phyloP scores from a whole-genome alignment of 1,284 basidiomycete species.

The Melampsora larici-populina region DNA sequence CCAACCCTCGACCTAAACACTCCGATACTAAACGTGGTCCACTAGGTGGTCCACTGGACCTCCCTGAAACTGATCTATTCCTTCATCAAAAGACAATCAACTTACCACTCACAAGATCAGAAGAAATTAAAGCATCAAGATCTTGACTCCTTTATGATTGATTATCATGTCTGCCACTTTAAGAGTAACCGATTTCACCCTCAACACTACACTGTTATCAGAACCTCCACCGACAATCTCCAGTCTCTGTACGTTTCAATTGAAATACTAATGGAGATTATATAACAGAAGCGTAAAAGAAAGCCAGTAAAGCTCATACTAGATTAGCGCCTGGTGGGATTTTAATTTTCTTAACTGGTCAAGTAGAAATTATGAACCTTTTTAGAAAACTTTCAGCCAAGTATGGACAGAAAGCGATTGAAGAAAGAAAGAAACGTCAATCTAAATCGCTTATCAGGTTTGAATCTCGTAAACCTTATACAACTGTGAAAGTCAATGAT shows the following conservation, averaged over 20 bases:
- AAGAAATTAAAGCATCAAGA: slow-evolving; percentile 72
- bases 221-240: slow-evolving; percentile 89
- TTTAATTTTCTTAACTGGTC: slow-evolving; percentile 72
- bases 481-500: slow-evolving; percentile 28
- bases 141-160: slow-evolving; percentile 76
- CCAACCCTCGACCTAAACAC: not conserved
- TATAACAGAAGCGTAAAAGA: slow-evolving; percentile 82
- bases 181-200: slow-evolving; percentile 85
- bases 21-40: slow-evolving; percentile 29
- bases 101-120: slow-evolving; percentile 66
- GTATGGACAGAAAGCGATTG: slow-evolving; percentile 68
- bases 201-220: slow-evolving; percentile 78
- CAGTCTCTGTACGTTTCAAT: slow-evolving; percentile 91
- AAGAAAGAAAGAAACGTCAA: slow-evolving; percentile 58
- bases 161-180: slow-evolving; percentile 99
- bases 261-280: slow-evolving; percentile 82
- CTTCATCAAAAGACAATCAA: slow-evolving; percentile 55
- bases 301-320: slow-evolving; percentile 75
- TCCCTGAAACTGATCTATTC: slow-evolving; percentile 44
- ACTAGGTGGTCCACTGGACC: slow-evolving; percentile 28
- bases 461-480: not conserved
- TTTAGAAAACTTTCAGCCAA: slow-evolving; percentile 71
- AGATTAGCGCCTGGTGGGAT: slow-evolving; percentile 69
- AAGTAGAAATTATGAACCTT: slow-evolving; percentile 68
- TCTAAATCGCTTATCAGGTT: slow-evolving; percentile 46